phyloP scores from a whole-genome alignment of 148 eudicot genomes.

The Persicaria maculosa region DNA sequence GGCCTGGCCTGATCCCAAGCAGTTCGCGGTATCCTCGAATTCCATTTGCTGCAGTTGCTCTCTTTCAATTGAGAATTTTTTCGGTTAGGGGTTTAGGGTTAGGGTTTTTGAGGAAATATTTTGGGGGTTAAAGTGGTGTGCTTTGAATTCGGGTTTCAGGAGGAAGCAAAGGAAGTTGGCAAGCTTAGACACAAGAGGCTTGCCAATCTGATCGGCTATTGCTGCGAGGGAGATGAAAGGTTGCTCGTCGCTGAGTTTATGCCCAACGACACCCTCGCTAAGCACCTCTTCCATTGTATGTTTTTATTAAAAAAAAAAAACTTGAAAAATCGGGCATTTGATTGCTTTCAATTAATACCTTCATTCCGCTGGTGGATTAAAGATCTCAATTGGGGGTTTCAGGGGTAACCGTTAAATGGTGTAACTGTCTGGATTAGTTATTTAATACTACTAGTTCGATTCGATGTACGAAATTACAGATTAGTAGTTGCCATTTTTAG shows the following conservation, averaged over 20 bases:
- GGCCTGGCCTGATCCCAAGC: slow-evolving; percentile 97
- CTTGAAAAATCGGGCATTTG: background rate
- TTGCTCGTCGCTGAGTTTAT: slow-evolving; percentile 96
- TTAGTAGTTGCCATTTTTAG: too few species aligned
- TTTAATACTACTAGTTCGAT: too few species aligned
- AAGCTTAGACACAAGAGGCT: slow-evolving; percentile 75
- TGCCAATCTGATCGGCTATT: slow-evolving; percentile 93
- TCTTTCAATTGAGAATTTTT: background rate
- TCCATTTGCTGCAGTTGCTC: background rate
- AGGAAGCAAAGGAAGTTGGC: slow-evolving; percentile 91
- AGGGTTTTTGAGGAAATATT: slow-evolving; percentile 10
- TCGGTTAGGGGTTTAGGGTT: background rate
- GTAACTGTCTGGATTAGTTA: background rate
- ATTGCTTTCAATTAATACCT: slow-evolving; percentile 2
- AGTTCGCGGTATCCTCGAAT: slow-evolving; percentile 50
- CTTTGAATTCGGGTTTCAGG: slow-evolving; percentile 37
- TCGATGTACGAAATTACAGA: too few species aligned
- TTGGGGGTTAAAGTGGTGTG: slow-evolving; percentile 11
- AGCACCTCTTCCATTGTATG: slow-evolving; percentile 94
- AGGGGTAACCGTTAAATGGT: background rate
- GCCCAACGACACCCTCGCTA: slow-evolving; percentile 92
- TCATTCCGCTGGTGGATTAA: background rate
- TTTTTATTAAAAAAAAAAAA: background rate
- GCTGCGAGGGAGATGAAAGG: slow-evolving; percentile 96
- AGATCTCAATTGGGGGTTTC: background rate